phyloP scores from a whole-genome alignment of 75 land plant genomes.

The Cryptomeria japonica region DNA sequence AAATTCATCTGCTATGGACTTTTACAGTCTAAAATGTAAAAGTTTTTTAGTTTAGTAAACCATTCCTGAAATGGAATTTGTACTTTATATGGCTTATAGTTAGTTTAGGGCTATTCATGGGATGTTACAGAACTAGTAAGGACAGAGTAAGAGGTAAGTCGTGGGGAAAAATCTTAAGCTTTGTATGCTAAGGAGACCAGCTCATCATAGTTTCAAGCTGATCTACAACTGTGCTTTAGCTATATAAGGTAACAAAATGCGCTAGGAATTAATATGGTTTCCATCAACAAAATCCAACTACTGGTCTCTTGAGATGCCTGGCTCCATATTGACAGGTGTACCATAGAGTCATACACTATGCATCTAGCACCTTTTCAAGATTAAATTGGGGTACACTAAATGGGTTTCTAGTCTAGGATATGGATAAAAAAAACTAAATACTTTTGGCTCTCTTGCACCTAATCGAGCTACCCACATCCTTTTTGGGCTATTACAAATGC shows the following conservation, averaged over 20 bases:
- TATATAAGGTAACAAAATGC: background rate
- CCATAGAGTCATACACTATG: conserved; percentile 2
- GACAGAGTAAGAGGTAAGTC: background rate
- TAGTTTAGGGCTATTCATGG: background rate
- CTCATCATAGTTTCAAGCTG: background rate
- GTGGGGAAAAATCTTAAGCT: background rate
- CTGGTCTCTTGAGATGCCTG: background rate
- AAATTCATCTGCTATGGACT: background rate
- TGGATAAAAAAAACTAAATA: background rate
- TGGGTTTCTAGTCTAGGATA: background rate
- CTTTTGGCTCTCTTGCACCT: background rate
- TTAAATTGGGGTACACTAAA: background rate
- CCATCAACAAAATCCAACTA: background rate
- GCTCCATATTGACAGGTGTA: background rate
- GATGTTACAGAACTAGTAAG: background rate
- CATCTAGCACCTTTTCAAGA: background rate
- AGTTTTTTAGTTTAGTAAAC: background rate
- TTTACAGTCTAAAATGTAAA: background rate
- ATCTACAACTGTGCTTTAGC: background rate
- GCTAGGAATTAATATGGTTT: background rate
- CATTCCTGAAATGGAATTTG: background rate
- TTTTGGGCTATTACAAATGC: background rate
- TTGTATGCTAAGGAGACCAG: background rate
- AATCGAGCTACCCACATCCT: background rate
- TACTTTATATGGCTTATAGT: background rate